These are phyloP conservation scores for Tetracentron sinense DNA, from an alignment of 164 flowering plant genomes.

Conservation along the genomic window DNA sequence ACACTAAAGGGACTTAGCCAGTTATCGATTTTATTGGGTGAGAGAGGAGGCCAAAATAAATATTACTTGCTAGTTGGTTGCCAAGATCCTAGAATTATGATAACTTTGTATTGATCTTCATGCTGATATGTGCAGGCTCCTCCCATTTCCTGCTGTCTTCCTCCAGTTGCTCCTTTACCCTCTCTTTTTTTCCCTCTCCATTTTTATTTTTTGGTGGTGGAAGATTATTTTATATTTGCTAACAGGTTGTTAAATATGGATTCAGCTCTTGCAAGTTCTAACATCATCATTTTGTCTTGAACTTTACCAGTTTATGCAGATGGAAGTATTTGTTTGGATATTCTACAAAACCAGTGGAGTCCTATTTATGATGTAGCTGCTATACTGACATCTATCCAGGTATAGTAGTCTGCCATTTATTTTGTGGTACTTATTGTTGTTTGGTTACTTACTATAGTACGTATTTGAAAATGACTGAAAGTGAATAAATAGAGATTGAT, in stretches of 20 bases:
- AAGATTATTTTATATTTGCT: conserved; percentile 29
- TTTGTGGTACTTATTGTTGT: too few relatives aligned
- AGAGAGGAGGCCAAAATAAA: too few relatives aligned
- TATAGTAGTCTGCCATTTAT: conserved; percentile 6
- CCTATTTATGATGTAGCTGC: conserved; percentile 55
- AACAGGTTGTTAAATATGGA: background rate
- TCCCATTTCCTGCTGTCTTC: too few relatives aligned
- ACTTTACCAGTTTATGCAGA: conserved; percentile 40
- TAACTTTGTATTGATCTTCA: too few relatives aligned
- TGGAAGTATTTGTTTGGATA: conserved; percentile 53
- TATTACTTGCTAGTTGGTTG: background rate
- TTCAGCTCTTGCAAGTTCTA: background rate
- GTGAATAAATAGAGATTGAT: too few relatives aligned
- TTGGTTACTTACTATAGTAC: too few relatives aligned
- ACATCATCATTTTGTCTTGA: background rate
- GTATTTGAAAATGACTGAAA: too few relatives aligned
- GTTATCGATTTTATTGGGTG: background rate
- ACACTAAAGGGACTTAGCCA: background rate
- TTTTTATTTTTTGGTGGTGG: conserved; percentile 55
- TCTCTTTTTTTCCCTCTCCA: too few relatives aligned
- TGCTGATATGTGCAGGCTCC: too few relatives aligned
- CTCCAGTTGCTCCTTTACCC: background rate
- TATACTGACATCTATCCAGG: conserved; percentile 54
- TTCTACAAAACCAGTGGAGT: conserved; percentile 52
- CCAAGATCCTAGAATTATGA: background rate